Evolutionary conservation across 2,329 filamentous ascomycete genomes (phyloP).

Genomic region (Ceratocystis albifundus): DNA sequence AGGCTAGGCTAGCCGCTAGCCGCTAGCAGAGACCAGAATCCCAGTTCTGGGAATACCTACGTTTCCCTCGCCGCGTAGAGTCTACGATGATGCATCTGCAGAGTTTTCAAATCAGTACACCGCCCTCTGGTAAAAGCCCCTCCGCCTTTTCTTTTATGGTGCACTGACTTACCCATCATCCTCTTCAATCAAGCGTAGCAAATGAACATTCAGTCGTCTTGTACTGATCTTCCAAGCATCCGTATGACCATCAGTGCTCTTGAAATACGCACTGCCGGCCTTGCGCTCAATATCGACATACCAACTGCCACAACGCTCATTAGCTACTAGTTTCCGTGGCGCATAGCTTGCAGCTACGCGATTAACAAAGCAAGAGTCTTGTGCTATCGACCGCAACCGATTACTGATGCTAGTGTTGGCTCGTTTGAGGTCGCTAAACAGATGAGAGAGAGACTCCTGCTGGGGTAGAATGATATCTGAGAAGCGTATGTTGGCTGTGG

Average conservation of each 20-base stretch:
- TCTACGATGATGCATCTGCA: slow-evolving; percentile 71
- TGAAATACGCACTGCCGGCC: slow-evolving; percentile 76
- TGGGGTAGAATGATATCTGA: slow-evolving; percentile 41
- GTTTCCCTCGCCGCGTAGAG: slow-evolving; percentile 82
- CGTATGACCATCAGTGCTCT: slow-evolving; percentile 90
- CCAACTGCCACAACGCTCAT: slow-evolving; percentile 94
- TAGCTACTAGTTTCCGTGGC: slow-evolving; percentile 65
- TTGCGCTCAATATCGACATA: slow-evolving; percentile 62
- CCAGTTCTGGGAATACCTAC: slow-evolving; percentile 34
- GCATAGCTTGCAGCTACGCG: slow-evolving; percentile 43
- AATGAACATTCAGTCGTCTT: slow-evolving; percentile 70
- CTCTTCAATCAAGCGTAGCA: slow-evolving; percentile 55
- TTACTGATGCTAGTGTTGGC: slow-evolving; percentile 59
- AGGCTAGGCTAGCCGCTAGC: too few relatives aligned
- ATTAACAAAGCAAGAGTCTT: slow-evolving; percentile 64
- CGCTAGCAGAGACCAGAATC: too few relatives aligned
- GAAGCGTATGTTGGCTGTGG: slow-evolving; percentile 11
- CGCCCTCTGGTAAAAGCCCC: neutral
- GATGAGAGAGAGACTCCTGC: slow-evolving; percentile 55
- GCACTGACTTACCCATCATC: slow-evolving; percentile 47
- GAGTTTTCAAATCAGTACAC: slow-evolving; percentile 5
- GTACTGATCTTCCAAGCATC: slow-evolving; percentile 85
- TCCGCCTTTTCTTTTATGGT: neutral
- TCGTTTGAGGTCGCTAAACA: slow-evolving; percentile 60
- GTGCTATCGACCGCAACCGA: slow-evolving; percentile 64